Conservation (phyloP, 2,329 filamentous ascomycete genomes). For the Immersiporthe knoxdaviesiana region DNA sequence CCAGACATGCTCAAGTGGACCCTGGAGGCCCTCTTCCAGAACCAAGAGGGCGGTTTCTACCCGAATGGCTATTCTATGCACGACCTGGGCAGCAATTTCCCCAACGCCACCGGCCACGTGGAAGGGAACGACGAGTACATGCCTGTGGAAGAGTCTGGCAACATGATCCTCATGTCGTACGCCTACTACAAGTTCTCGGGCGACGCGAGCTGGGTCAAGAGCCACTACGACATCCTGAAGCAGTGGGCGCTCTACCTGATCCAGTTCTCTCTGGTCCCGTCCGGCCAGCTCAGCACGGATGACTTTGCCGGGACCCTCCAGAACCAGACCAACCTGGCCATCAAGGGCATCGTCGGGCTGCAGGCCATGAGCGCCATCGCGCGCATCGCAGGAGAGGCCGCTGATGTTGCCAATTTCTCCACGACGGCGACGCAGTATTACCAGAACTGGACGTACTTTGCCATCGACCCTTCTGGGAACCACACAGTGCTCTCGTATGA, state of each 20-base stretch:
- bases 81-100: conserved; percentile 71
- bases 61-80: conserved; percentile 80
- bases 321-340: conserved; percentile 73
- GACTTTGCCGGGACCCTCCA: conserved; percentile 74
- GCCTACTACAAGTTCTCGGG: conserved; percentile 21
- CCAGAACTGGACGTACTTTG: conserved; percentile 69
- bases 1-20: conserved; percentile 78
- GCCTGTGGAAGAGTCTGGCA: conserved; percentile 73
- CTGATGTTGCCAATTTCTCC: conserved; percentile 62
- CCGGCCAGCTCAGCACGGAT: conserved; percentile 73
- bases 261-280: conserved; percentile 68
- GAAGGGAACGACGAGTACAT: conserved; percentile 72
- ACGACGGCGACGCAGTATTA: conserved; percentile 60
- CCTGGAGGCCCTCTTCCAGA: conserved; percentile 77
- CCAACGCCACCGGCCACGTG: conserved; percentile 71
- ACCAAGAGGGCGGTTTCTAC: conserved; percentile 79
- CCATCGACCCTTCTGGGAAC: conserved; percentile 67
- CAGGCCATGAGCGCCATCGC: conserved; percentile 71
- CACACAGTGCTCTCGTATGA: conserved; percentile 76
- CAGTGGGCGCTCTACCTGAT: conserved; percentile 74
- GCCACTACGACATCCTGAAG: conserved; percentile 66
- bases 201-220: conserved; percentile 39
- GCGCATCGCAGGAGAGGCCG: conserved; percentile 55
- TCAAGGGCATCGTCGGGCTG: conserved; percentile 80
- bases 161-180: conserved; percentile 71